Base-by-base conservation (phyloP, 176 grass and related monocot species). In the Eragrostis nindensis region DNA sequence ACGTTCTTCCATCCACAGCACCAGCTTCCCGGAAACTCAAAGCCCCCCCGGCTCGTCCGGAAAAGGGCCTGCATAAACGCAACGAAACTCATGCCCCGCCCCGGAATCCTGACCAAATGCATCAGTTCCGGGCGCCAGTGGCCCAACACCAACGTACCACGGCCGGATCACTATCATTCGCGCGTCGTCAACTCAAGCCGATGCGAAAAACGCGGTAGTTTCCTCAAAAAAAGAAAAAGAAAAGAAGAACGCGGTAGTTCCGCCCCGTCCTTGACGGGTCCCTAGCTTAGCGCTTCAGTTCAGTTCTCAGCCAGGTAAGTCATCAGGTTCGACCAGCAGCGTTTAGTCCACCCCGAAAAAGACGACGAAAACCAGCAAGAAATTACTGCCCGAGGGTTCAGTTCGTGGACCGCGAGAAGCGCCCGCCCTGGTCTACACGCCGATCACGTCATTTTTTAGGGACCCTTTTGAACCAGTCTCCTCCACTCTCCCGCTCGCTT, bases 211-310 rank as follows among this genome's bases (percentile, higher is more conserved):
- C 75, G 42, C 75, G 59, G 4, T 0, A 62, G 16, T 30, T 30
- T n/a, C n/a, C n/a, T n/a, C n/a, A n/a, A n/a, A n/a, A n/a, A n/a
- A n/a, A n/a, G n/a, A n/a, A n/a, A n/a, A n/a, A n/a, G n/a, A n/a
- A n/a, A n/a, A n/a, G n/a, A n/a, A n/a, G n/a, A n/a, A 65, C 75
- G 42, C 75, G 59, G 4, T 0, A 62, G 16, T 30, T 30, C 60
- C 5, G 43, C 43, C 59, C 75, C 75, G 59, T 78, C 27, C 61
- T 66, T 50, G 44, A 78, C 76, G 76, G 76, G 27, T 13, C 40
- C 5, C 12, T 59, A 13, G 56, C 74, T 36, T 36, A 36, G 32
- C 32, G 32, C 4, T 36, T 36, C 32, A 41, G 15, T 61, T 42
- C 14, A n/a, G n/a, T n/a, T n/a, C n/a, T n/a, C n/a, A 24, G 22